phyloP scores from a whole-genome alignment of 1,284 basidiomycete species.

The Sporisorium exsertum region DNA sequence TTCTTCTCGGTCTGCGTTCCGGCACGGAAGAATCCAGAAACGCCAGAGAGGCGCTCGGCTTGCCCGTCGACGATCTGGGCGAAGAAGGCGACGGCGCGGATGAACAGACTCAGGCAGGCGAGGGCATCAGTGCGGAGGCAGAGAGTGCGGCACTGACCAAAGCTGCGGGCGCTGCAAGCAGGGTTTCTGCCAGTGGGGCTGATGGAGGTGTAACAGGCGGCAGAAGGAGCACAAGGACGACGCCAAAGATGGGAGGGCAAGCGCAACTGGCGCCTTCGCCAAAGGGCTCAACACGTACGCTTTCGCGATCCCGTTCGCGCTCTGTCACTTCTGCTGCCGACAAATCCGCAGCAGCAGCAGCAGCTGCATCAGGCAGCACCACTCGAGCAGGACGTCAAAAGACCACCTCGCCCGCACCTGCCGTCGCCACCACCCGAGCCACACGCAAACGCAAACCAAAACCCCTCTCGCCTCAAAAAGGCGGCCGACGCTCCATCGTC shows the following conservation, averaged over 20 bases:
- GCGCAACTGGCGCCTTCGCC: conserved; percentile 12
- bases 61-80: conserved; percentile 17
- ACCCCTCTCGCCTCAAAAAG: conserved; percentile 38
- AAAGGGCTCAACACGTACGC: neutral
- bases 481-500: conserved; percentile 27
- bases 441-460: conserved; percentile 33
- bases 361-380: neutral
- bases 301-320: conserved; percentile 13
- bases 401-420: conserved; percentile 2
- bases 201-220: conserved; percentile 1
- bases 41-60: conserved; percentile 48
- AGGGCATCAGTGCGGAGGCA: conserved; percentile 29
- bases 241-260: conserved; percentile 27
- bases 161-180: conserved; percentile 38
- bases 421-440: neutral
- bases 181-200: neutral
- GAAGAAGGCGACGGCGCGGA: conserved; percentile 13
- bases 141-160: conserved; percentile 38
- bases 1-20: conserved; percentile 56
- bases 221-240: conserved; percentile 20
- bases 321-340: conserved; percentile 4
- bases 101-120: neutral
- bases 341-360: neutral
- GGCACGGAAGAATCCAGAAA: conserved; percentile 55
- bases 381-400: neutral